These are phyloP conservation scores for Thinopyrum elongatum DNA, from an alignment of 176 grass and related monocot species.

Conservation along the genomic window DNA sequence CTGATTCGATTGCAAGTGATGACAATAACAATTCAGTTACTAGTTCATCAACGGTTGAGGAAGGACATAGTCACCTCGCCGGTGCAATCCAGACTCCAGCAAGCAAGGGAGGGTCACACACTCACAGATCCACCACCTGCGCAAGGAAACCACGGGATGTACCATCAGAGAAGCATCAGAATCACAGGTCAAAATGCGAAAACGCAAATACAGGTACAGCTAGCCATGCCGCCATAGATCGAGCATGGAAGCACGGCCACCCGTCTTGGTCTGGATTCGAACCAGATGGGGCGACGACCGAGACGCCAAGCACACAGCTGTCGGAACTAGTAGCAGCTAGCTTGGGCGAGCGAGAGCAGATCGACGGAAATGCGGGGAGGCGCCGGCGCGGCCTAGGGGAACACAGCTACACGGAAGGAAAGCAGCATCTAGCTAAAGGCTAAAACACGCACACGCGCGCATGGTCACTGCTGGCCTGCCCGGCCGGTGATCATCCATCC, in stretches of 20 bases:
- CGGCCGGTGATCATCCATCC: too few species aligned
- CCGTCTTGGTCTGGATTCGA: background rate
- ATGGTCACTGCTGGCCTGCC: too few species aligned
- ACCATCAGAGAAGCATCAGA: background rate
- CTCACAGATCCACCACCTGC: background rate
- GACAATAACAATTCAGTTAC: too few species aligned
- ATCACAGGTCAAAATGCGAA: too few species aligned
- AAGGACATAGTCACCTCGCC: background rate
- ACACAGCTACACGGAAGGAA: too few species aligned
- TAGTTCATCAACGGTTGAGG: too few species aligned
- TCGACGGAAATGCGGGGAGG: background rate
- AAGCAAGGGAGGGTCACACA: background rate
- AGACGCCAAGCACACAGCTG: background rate
- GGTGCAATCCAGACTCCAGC: background rate
- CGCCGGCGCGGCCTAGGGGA: fast-evolving
- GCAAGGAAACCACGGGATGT: background rate
- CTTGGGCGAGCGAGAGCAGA: background rate
- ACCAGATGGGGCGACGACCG: too few species aligned
- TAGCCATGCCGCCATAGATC: too few species aligned
- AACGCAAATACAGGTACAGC: background rate
- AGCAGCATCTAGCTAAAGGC: too few species aligned
- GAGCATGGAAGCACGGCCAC: background rate
- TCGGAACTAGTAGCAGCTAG: too few species aligned
- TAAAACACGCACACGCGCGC: too few species aligned
- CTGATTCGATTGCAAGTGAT: too few species aligned